A percentile compares a stretch with the other conserved stretches of the same genome.
These are phyloP conservation scores for Phytophthora kernoviae DNA, from an alignment of 352 stramenopile genomes.

Conservation along the genomic window DNA sequence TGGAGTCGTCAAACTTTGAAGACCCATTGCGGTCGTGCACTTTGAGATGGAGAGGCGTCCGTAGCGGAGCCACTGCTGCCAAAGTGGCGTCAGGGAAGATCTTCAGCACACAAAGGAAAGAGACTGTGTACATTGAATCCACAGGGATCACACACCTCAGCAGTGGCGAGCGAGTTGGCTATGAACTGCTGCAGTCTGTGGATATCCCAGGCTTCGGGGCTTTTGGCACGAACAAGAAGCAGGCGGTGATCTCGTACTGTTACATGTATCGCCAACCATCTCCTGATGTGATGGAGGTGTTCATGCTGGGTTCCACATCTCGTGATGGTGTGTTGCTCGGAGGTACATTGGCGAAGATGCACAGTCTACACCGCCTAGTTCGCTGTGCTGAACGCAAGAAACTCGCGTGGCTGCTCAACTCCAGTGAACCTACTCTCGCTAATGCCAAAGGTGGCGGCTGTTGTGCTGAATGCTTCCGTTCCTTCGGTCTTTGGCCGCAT, in stretches of 20 bases:
- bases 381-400: slow-evolving; percentile 35
- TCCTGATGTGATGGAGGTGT: slow-evolving; percentile 32
- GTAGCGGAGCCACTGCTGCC: slow-evolving; percentile 16
- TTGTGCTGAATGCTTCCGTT: slow-evolving; percentile 38
- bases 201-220: slow-evolving; percentile 24
- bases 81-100: slow-evolving; percentile 20
- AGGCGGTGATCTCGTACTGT: slow-evolving; percentile 42
- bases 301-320: slow-evolving; percentile 37
- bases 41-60: slow-evolving; percentile 32
- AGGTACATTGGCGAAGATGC: slow-evolving; percentile 33
- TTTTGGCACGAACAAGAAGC: slow-evolving; percentile 9
- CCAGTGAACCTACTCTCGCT: slow-evolving; percentile 30
- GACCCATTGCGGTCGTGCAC: slow-evolving; percentile 35
- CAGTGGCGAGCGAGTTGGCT: slow-evolving; percentile 35
- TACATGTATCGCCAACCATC: slow-evolving; percentile 40
- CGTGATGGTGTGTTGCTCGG: slow-evolving; percentile 32
- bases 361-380: slow-evolving; percentile 30
- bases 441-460: slow-evolving; percentile 23
- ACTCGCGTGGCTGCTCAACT: slow-evolving; percentile 39
- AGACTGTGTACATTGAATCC: slow-evolving; percentile 41
- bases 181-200: slow-evolving; percentile 40
- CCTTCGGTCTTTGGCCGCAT: slow-evolving; percentile 28
- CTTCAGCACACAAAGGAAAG: slow-evolving; percentile 16
- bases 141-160: slow-evolving; percentile 29
- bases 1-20: slow-evolving; percentile 29